Evolutionary conservation across 2,329 filamentous ascomycete genomes (phyloP).

Genomic region (Fusarium compactum): DNA sequence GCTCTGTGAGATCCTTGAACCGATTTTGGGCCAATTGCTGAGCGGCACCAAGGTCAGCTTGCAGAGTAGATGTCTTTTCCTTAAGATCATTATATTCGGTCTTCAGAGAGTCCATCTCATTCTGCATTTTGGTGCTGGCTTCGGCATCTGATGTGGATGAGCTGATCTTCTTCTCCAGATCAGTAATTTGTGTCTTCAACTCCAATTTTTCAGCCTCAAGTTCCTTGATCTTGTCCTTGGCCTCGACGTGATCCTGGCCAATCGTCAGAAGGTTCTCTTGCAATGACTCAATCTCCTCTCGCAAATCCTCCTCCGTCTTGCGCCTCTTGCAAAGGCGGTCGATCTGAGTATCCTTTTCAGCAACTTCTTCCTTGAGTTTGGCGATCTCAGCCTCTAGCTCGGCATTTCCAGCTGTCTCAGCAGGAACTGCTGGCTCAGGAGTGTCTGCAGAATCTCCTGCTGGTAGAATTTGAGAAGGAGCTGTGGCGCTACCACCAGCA

Average conservation of each 20-base stretch:
- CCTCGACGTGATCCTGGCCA: constrained; percentile 85
- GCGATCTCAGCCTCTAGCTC: constrained; percentile 63
- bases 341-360: constrained; percentile 79
- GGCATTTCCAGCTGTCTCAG: constrained; percentile 49
- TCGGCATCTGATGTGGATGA: constrained; percentile 51
- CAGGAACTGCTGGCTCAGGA: constrained; percentile 51
- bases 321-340: constrained; percentile 76
- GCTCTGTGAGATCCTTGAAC: constrained; percentile 87
- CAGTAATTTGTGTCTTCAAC: constrained; percentile 71
- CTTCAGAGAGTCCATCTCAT: constrained; percentile 68
- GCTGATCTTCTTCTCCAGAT: constrained; percentile 78
- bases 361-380: constrained; percentile 65
- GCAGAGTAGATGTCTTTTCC: constrained; percentile 74
- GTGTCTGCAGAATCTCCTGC: constrained; percentile 54
- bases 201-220: constrained; percentile 76
- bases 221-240: constrained; percentile 80
- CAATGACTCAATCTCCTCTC: constrained; percentile 87
- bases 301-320: constrained; percentile 80
- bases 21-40: constrained; percentile 87
- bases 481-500: constrained; percentile 59
- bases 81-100: constrained; percentile 76
- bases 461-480: constrained; percentile 46
- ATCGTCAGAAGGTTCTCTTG: constrained; percentile 83
- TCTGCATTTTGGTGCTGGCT: constrained; percentile 67
- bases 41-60: constrained; percentile 86